Conservation (phyloP, 1,284 basidiomycete genomes). For the Rhodofomes roseus region DNA sequence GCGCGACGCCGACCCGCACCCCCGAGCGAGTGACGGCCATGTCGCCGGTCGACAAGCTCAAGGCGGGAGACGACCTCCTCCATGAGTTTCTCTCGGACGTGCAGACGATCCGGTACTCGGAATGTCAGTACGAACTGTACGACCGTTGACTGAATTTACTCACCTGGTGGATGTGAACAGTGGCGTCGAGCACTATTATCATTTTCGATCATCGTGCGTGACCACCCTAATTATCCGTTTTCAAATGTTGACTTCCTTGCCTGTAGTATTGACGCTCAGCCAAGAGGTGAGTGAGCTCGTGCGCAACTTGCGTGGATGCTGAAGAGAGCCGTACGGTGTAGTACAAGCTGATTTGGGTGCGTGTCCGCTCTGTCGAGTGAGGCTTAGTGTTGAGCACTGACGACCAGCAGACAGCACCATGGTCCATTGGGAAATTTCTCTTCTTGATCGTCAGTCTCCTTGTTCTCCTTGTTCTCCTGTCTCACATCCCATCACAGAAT, state of each 20-base stretch:
- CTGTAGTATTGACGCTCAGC: constrained; percentile 46
- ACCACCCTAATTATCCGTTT: neutral
- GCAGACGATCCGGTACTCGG: constrained; percentile 18
- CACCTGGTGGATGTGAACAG: constrained; percentile 22
- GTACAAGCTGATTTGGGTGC: constrained; percentile 54
- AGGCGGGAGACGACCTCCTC: neutral
- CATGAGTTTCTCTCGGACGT: constrained; percentile 11
- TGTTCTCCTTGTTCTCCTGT: neutral
- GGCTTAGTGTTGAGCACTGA: no score
- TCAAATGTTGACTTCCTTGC: neutral
- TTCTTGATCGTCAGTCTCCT: constrained; percentile 43
- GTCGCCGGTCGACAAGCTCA: neutral
- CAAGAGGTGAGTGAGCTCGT: constrained; percentile 39
- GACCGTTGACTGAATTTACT: neutral
- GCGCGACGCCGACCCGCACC: neutral
- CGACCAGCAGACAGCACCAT: constrained; percentile 38
- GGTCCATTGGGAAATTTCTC: constrained; percentile 47
- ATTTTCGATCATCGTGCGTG: constrained; percentile 49
- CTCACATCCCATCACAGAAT: constrained; percentile 34
- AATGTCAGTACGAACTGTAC: constrained; percentile 12
- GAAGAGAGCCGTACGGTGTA: constrained; percentile 16
- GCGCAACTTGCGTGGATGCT: neutral
- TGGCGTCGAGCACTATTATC: constrained; percentile 46
- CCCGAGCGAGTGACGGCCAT: no score
- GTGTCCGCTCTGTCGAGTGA: constrained; percentile 1